A percentile compares a stretch with the other conserved stretches of the same genome.
phyloP scores from a whole-genome alignment of 345 rosid genomes.

The Salix koriyanagi region DNA sequence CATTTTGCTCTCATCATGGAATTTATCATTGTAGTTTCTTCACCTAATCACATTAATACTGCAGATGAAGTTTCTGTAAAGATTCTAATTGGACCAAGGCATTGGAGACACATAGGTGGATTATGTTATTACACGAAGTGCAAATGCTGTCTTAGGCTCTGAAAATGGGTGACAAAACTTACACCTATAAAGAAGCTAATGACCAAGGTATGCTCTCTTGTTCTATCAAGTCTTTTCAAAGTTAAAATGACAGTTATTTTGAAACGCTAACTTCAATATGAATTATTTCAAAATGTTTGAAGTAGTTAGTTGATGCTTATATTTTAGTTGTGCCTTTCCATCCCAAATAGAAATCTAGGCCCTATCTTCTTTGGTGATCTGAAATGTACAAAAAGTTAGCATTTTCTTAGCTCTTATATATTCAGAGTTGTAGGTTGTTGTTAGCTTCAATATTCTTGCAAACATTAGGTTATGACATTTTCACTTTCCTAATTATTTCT shows the following conservation, averaged over 20 bases:
- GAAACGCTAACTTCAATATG: neutral
- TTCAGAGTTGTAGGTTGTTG: neutral
- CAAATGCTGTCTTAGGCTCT: neutral
- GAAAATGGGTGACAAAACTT: neutral
- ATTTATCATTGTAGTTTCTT: neutral
- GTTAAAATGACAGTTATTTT: no score
- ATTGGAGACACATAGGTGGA: neutral
- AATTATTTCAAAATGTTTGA: neutral
- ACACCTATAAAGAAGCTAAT: neutral
- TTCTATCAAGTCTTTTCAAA: neutral
- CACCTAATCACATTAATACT: neutral
- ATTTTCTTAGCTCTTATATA: neutral
- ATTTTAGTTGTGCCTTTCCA: neutral
- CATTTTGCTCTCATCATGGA: neutral
- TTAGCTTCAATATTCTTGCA: neutral
- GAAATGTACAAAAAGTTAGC: neutral
- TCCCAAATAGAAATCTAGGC: neutral
- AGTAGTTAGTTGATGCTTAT: neutral
- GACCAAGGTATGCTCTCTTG: neutral
- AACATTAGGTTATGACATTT: no score
- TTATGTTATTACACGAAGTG: neutral
- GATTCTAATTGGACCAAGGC: neutral
- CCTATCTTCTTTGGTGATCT: neutral
- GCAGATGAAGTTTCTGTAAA: neutral
- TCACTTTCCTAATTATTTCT: no score